Percentiles rank a stretch among this genome's conserved stretches.
Conservation (phyloP, 805 yeast species). For the Metschnikowia cubensis region DNA sequence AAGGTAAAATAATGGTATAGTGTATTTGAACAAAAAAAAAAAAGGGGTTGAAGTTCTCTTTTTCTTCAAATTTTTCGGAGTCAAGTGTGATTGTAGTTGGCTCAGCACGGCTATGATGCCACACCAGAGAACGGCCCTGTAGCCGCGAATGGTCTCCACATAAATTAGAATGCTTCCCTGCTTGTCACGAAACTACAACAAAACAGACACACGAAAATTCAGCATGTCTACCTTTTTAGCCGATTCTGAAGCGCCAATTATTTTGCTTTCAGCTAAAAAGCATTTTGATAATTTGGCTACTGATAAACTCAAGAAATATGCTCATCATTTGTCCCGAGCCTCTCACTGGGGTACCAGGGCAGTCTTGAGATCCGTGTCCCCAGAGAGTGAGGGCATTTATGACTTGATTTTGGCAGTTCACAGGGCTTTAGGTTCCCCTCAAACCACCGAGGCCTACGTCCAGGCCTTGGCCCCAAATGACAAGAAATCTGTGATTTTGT, state of each 20-base stretch:
- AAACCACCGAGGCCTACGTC: constrained; percentile 35
- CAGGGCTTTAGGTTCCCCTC: constrained; percentile 43
- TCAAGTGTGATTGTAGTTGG: neutral
- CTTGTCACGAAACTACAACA: neutral
- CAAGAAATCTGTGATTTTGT: constrained; percentile 38
- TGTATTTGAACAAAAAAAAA: neutral
- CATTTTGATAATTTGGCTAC: constrained; percentile 64
- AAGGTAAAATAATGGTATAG: neutral
- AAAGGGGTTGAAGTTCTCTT: neutral
- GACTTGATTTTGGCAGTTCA: constrained; percentile 66
- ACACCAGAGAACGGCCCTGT: constrained; percentile 1
- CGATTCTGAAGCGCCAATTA: constrained; percentile 42
- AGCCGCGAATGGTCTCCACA: constrained; percentile 1
- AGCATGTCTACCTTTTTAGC: constrained; percentile 24
- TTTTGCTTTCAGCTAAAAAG: constrained; percentile 53
- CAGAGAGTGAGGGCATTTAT: constrained; percentile 72
- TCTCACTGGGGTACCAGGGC: constrained; percentile 81
- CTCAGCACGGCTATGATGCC: neutral
- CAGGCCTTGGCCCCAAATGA: constrained; percentile 28
- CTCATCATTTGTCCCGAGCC: constrained; percentile 80
- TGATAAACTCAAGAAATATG: constrained; percentile 58
- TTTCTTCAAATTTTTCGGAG: neutral
- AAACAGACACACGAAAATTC: too few species aligned
- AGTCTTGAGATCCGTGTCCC: constrained; percentile 75
- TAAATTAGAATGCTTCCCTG: neutral